phyloP scores from a whole-genome alignment of 768 basidiomycete species.

The Coprinellus aureogranulatus region DNA sequence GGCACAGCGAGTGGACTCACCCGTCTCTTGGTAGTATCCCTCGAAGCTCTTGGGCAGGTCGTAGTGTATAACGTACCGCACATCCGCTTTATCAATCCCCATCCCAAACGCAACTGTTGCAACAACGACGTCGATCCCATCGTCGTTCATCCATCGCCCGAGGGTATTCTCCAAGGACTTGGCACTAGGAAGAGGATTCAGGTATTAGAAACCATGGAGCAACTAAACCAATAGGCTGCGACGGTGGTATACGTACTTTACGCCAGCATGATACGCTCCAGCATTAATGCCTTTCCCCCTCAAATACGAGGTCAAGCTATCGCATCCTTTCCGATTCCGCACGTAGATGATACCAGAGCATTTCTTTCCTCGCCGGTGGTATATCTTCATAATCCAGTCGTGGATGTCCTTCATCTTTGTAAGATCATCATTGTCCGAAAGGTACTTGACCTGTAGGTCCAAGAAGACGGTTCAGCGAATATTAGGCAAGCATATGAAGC shows the following conservation, averaged over 20 bases:
- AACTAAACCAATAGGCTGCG: not conserved
- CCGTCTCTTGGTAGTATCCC: slow-evolving; percentile 90
- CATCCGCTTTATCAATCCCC: slow-evolving; percentile 82
- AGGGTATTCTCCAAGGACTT: slow-evolving; percentile 58
- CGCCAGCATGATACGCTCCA: slow-evolving; percentile 72
- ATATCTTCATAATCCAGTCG: slow-evolving; percentile 63
- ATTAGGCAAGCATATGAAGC: too few relatives aligned
- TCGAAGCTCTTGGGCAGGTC: slow-evolving; percentile 1
- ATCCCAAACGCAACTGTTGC: slow-evolving; percentile 85
- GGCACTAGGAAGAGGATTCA: slow-evolving; percentile 29
- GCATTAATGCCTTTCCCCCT: slow-evolving; percentile 64
- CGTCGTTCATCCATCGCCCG: slow-evolving; percentile 56
- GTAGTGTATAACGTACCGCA: slow-evolving; percentile 42
- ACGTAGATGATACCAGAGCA: slow-evolving; percentile 81
- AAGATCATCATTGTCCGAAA: slow-evolving; percentile 47
- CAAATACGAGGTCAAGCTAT: slow-evolving; percentile 65
- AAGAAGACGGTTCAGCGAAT: slow-evolving; percentile 41
- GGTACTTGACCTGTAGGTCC: slow-evolving; percentile 47
- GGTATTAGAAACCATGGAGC: not conserved
- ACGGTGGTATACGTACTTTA: slow-evolving; percentile 40
- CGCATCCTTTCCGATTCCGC: slow-evolving; percentile 62
- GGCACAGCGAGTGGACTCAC: slow-evolving; percentile 34
- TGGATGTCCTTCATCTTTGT: slow-evolving; percentile 63
- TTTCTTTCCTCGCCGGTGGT: slow-evolving; percentile 54
- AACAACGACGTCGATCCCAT: slow-evolving; percentile 65